phyloP scores from a whole-genome alignment of 345 rosid species.

The Eucalyptus rudis region DNA sequence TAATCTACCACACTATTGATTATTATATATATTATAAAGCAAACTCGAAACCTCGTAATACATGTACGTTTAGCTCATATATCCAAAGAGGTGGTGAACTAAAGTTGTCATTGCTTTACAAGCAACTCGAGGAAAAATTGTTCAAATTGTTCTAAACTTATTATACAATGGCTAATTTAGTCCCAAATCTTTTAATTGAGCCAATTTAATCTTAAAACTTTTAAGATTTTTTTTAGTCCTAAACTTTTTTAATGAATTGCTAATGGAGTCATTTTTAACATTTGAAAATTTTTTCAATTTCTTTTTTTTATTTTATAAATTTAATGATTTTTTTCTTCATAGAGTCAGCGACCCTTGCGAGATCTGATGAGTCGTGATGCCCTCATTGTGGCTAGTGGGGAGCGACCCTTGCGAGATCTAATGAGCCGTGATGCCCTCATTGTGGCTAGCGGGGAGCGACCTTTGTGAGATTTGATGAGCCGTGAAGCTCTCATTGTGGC shows the following conservation, averaged over 20 bases:
- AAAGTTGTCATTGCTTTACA: neutral
- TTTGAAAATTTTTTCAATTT: too few relatives aligned
- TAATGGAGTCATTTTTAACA: too few relatives aligned
- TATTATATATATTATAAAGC: neutral
- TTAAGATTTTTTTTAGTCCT: neutral
- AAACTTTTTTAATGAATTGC: neutral
- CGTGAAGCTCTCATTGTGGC: too few relatives aligned
- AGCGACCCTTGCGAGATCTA: too few relatives aligned
- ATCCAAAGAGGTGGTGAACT: neutral
- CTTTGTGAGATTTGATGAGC: too few relatives aligned
- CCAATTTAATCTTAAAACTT: neutral
- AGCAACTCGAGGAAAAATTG: neutral
- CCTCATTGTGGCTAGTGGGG: too few relatives aligned
- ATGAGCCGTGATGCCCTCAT: too few relatives aligned
- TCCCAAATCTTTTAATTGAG: too few relatives aligned
- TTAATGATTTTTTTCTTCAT: neutral
- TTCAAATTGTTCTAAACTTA: too few relatives aligned
- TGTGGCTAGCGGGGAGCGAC: neutral
- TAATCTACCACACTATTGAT: neutral
- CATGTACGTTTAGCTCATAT: neutral
- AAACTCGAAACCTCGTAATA: neutral
- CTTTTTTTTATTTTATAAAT: too few relatives aligned
- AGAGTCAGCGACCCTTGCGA: accelerated
- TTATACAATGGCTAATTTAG: too few relatives aligned
- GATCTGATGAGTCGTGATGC: neutral